Base-by-base conservation (phyloP, 164 flowering plant genomes). In the Stephania cephalantha region DNA sequence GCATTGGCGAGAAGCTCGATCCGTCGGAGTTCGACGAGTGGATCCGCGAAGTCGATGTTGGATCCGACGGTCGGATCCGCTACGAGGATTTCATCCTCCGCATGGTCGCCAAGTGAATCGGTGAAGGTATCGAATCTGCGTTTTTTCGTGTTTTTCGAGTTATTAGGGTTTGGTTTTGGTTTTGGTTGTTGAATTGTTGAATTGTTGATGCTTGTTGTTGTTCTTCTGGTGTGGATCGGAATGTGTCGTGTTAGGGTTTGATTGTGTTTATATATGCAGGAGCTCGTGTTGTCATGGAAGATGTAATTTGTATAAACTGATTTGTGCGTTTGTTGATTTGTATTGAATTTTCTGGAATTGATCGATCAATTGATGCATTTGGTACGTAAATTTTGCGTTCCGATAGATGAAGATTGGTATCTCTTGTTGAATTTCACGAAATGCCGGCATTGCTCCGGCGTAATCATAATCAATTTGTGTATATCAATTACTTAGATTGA, bases 1-100 rank as follows among this genome's bases (percentile, higher is more conserved):
- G 87, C 74, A 95, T 93, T 46, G 98, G 98, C 7, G 98, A 95
- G 90, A 95, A 93, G 83, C 88, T 93, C 53, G 97, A 95, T 75
- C 92, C 91, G 6, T 82, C 89, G 9, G 98, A 95, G 86, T 95
- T 95, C 69, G 98, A 95, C 74, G 97, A 93, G 90, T 95, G 98
- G 98, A 95, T 95, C 87, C 88, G 93, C 12, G 98, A 93, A 83
- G 91, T 95, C 42, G 95, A 93, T 73, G 95, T 93, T 63, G 93
- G 94, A 31, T 82, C 94, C 42, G 98, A 95, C 70, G 97, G 98
- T 4, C 85, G 82, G 88, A 94, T 94, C 85, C 83, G 87, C 45
- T 92, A 94, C 75, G 98, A 94, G 78, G 98, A 92, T 75, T 91
- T 92, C 82, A 90, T 94, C 48, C 82, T 85, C 9, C 75, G 97